A percentile compares a stretch with the other conserved stretches of the same genome.
Evolutionary conservation across 202 grass and related monocot species (phyloP).

Genomic region (Zizania palustris): DNA sequence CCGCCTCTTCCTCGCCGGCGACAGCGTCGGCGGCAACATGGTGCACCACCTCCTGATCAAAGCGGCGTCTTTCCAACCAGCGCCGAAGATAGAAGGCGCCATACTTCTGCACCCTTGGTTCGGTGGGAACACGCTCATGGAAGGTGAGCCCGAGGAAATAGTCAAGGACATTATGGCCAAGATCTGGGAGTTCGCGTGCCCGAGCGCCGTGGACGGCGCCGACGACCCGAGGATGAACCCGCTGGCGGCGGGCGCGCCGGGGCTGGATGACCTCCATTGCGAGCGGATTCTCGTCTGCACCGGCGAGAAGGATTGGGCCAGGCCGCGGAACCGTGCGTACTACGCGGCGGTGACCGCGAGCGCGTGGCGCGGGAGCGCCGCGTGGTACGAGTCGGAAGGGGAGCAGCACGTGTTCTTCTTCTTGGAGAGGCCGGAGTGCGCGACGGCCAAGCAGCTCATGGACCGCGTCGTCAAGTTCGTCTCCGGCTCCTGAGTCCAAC

Average conservation of each 20-base stretch:
- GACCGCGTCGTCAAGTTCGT: conserved; percentile 47
- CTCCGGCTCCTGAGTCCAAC: not conserved
- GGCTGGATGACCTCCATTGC: conserved; percentile 49
- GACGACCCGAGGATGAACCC: conserved; percentile 65
- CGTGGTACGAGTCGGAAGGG: conserved; percentile 51
- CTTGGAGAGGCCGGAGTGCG: conserved; percentile 43
- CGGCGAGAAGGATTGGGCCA: conserved; percentile 47
- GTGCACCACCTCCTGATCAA: conserved; percentile 49
- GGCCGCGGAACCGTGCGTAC: conserved; percentile 47
- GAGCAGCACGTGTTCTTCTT: conserved; percentile 68
- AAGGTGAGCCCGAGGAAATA: conserved; percentile 24
- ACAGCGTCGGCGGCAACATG: conserved; percentile 69
- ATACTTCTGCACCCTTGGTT: conserved; percentile 67
- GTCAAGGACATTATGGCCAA: conserved; percentile 32
- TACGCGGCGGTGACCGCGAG: conserved; percentile 47
- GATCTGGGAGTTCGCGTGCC: conserved; percentile 60
- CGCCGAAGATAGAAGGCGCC: conserved; percentile 43
- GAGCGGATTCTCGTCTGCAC: conserved; percentile 56
- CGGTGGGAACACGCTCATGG: conserved; percentile 30
- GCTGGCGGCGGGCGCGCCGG: conserved; percentile 45
- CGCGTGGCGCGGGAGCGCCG: conserved; percentile 41
- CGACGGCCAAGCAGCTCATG: conserved; percentile 54
- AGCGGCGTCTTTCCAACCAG: conserved; percentile 29
- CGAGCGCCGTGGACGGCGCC: conserved; percentile 31
- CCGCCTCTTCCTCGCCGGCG: conserved; percentile 64